Evolutionary conservation across 352 stramenopile genomes (phyloP), one percentile per base, ranked within the genome.

Genomic region (Globisporangium polare): DNA sequence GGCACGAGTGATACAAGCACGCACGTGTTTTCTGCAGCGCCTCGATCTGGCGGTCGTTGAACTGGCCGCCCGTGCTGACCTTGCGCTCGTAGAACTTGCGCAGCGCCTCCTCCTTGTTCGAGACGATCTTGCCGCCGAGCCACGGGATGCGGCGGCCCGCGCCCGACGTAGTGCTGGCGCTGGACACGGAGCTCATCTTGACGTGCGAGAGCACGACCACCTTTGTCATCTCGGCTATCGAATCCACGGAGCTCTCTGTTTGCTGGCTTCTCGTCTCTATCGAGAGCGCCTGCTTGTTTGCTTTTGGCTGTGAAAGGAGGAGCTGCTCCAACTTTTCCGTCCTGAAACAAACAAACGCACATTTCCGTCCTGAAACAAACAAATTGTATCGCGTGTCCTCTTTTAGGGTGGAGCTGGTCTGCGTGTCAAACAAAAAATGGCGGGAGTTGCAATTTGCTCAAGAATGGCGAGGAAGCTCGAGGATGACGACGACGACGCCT

Each of bases 81-180:
- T 95, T 95, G 62, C 86, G 79, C 70, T 89, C 74, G 58, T 89
- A 80, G 56, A 95, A 95, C 65, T 95, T 95, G 61, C 76, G 82
- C 75, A 95, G 71, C 33, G 86, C 86, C 65, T 94, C 83, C 56
- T 84, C 79, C 68, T 95, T 95, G 65, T 95, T 95, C 49, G 79
- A 92, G 18, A 76, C 76, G 47, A 95, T 88, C 58, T 88, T 92
- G 42, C 86, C 86, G 39, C 86, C 86, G 5, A 78, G 78, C 86
- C 86, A 95, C 22, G 86, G 63, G 42, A 94, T 88, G 47, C 83
- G 80, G 49, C 59, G 58, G 12, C 42, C 62, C 24, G 22, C 67
- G 39, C 57, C 27, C 49, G 37, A 53, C 24, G 72, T 63, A 56
- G 58, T 24, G 57, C 31, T 52, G 72, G 58, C 35, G 29, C 13